Evolutionary conservation across 2,329 filamentous ascomycete species (phyloP), one percentile per base, ranked within the genome.

Genomic region (Magnaporthiopsis poae): DNA sequence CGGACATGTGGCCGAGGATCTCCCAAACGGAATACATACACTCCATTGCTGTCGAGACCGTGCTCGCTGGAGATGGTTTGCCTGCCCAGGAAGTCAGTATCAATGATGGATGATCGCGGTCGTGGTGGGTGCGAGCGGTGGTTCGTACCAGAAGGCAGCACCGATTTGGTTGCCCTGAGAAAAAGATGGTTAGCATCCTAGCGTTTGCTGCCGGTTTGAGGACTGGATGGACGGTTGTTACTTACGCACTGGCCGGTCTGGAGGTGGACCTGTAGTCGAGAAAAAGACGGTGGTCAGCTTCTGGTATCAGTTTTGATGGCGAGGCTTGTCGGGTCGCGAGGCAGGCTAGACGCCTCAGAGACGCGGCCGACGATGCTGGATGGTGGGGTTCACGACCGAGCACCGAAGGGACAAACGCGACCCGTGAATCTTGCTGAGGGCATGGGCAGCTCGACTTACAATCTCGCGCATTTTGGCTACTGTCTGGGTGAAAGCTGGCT

Each of bases 211-310:
- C 18, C 2, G 7, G n/a, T 56, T 56, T 25, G n/a, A 61, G 52
- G 36, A 8, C 21, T 35, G 61, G 56, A 64, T 60, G 29, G 15
- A 39, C 31, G 3, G 31, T 25, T 60, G 27, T 25, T n/a, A 84
- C 82, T 82, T 83, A 97, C 94, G 86, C 95, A 98, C 89, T 99
- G 95, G 82, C 95, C 95, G 87, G 95, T 99, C 86, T 99, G 95
- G 76, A 99, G 92, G 84, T 99, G 95, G 83, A 98, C 94, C 94
- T 98, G 78, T 85, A 76, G 71, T 35, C 25, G 72, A 74, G 76
- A 76, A 77, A 7, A 70, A 65, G 39, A 27, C 21, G 15, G 4
- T 29, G 12, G 33, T 65, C 33, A 65, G 59, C 69, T 46, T 46
- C 39, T 9, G 21, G 13, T 11, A 25, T 9, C n/a, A 25, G 9